Conservation (phyloP, 116 monocot genomes). For the Iris pallida region DNA sequence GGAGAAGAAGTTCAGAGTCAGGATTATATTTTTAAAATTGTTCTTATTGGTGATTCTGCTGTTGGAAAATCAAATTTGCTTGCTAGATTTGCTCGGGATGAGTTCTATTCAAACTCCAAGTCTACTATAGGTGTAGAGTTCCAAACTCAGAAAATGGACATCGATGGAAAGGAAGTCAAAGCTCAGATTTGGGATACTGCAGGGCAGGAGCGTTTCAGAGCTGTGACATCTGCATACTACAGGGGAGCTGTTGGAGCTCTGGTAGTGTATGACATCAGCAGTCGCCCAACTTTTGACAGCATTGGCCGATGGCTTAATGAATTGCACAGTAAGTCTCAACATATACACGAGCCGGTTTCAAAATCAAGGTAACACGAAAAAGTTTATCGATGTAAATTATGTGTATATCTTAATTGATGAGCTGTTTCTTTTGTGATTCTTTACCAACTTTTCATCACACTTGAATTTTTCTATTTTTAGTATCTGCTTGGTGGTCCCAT, state of each 20-base stretch:
- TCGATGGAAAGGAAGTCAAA: constrained; percentile 48
- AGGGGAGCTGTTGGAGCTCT: constrained; percentile 50
- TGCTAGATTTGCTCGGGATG: constrained; percentile 44
- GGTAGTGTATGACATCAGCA: constrained; percentile 38
- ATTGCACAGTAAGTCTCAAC: constrained; percentile 28
- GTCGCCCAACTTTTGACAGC: constrained; percentile 42
- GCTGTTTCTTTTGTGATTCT: too few relatives aligned
- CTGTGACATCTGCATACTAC: constrained; percentile 44
- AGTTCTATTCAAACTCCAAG: constrained; percentile 43
- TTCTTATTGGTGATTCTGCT: constrained; percentile 44
- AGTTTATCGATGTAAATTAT: too few relatives aligned
- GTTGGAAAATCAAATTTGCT: constrained; percentile 51
- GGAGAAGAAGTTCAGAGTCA: constrained; percentile 27
- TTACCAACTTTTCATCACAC: too few relatives aligned
- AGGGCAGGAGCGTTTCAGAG: constrained; percentile 55
- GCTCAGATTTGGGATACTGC: constrained; percentile 60
- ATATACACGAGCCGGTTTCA: too few relatives aligned
- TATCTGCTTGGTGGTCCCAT: too few relatives aligned
- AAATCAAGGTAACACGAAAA: too few relatives aligned
- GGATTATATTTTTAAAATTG: constrained; percentile 50
- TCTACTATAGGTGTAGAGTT: constrained; percentile 53
- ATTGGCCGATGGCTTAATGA: constrained; percentile 44
- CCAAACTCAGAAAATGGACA: constrained; percentile 37
- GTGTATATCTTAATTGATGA: too few relatives aligned
- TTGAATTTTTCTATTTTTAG: too few relatives aligned